Evolutionary conservation across 2,329 filamentous ascomycete genomes (phyloP), one percentile per base, ranked within the genome.

Genomic region (Hansfordia pulvinata): DNA sequence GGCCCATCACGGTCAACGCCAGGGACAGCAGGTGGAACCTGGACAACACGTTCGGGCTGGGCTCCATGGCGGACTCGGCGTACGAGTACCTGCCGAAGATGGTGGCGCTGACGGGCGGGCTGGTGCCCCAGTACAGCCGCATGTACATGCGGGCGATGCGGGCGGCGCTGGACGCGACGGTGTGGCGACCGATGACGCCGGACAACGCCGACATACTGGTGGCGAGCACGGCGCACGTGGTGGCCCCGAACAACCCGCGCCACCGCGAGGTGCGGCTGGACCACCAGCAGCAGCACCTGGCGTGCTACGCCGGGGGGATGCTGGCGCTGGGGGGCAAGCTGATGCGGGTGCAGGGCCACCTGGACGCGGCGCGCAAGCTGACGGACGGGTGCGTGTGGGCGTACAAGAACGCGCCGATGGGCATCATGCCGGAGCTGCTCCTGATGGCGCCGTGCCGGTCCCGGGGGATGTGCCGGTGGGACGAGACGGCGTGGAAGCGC

Each of bases 1-100:
- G 79, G 77, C 79, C 80, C 2, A 60, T 72, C 26, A 58, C 53
- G 30, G 50, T 84, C 8, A 73, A 76, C 40, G 69, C 43, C 64
- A 59, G 33, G 57, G 61, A 25, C 61, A 63, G 47, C 47, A 59
- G 47, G 44, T 56, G 56, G 27, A 30, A 41, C 11, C 11, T 19
- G 11, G 50, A 45, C 14, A 38, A 31, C 30, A 33, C 43, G 31
- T 56, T 53, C 30, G 44, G 44, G 3, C 41, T 55, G 3, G 50
- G 46, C 10, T 47, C 47, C 19, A 40, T 49, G 35, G 48, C 52
- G n/a, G 50, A 57, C 32, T 54, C 49, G 20, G 37, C 57, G 2
- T 67, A 63, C 34, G 63, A 68, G 35, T 67, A 67, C 38, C 48
- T 65, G 8, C 52, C 62, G 17, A 68, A 68, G 43, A 61, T 63